Conservation (phyloP, 2,329 filamentous ascomycete genomes). For the Penicillium hordei region DNA sequence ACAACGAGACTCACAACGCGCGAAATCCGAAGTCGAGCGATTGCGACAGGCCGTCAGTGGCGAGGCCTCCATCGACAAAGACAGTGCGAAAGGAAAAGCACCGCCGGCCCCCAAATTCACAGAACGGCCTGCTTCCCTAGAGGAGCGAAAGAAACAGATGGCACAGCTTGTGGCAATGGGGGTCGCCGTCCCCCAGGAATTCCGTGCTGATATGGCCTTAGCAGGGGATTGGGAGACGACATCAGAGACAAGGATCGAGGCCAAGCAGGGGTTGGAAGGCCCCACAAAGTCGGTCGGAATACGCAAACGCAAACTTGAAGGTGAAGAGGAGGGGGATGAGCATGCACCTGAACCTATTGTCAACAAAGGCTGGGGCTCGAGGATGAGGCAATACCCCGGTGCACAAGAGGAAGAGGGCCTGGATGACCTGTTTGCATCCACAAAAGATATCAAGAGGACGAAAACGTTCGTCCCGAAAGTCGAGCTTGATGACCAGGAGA, state of each 20-base stretch:
- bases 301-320: conserved; percentile 47
- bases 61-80: conserved; percentile 31
- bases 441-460: conserved; percentile 40
- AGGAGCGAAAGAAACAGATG: conserved; percentile 77
- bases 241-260: conserved; percentile 46
- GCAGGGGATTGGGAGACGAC: conserved; percentile 83
- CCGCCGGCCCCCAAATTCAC: conserved; percentile 37
- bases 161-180: conserved; percentile 86
- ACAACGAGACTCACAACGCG: conserved; percentile 76
- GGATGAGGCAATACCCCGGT: conserved; percentile 43
- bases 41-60: conserved; percentile 73
- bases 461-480: conserved; percentile 20
- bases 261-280: conserved; percentile 45
- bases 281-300: conserved; percentile 42
- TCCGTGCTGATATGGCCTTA: conserved; percentile 78
- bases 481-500: conserved; percentile 18
- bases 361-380: conserved; percentile 48
- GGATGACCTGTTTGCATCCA: conserved; percentile 45
- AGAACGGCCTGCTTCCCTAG: conserved; percentile 50
- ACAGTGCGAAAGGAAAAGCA: conserved; percentile 30
- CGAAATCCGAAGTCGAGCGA: conserved; percentile 79
- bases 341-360: conserved; percentile 33
- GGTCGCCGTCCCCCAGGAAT: conserved; percentile 76
- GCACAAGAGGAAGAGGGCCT: conserved; percentile 41
- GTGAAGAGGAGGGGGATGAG: conserved; percentile 42